These are phyloP conservation scores for Podospora pseudocomata DNA, from an alignment of 495 filamentous ascomycete genomes.

Conservation along the genomic window DNA sequence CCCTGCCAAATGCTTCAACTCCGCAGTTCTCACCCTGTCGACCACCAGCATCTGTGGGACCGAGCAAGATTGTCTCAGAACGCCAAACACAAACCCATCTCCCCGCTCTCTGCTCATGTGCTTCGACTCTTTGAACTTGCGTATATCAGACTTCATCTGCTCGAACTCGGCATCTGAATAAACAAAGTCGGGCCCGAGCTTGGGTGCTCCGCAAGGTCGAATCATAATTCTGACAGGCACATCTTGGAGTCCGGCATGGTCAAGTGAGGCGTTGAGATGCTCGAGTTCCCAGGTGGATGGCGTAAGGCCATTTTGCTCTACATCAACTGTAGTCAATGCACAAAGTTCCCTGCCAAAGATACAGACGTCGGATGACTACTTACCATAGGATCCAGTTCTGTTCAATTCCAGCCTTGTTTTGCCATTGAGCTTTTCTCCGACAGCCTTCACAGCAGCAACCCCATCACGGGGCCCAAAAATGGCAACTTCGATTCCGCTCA, in stretches of 20 bases:
- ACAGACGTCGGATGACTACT: conserved; percentile 6
- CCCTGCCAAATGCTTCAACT: conserved; percentile 27
- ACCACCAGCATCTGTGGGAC: conserved; percentile 22
- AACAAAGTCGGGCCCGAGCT: conserved; percentile 34
- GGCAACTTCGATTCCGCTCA: conserved; percentile 35
- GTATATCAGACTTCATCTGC: conserved; percentile 31
- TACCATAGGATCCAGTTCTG: conserved; percentile 37
- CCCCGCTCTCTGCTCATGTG: conserved; percentile 28
- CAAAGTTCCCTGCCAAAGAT: not conserved
- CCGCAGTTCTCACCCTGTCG: conserved; percentile 22
- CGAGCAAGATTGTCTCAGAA: conserved; percentile 17
- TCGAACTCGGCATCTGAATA: conserved; percentile 36
- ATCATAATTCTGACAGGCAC: conserved; percentile 43
- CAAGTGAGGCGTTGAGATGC: conserved; percentile 9
- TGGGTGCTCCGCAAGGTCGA: conserved; percentile 37
- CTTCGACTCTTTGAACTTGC: conserved; percentile 25
- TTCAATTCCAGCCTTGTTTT: conserved; percentile 43
- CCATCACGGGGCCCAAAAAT: conserved; percentile 37
- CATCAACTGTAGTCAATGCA: not conserved
- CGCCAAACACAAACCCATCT: conserved; percentile 48
- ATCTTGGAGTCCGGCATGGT: not conserved
- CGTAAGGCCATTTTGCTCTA: conserved; percentile 35
- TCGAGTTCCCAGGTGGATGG: conserved; percentile 29
- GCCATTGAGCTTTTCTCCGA: conserved; percentile 10
- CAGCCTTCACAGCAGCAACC: conserved; percentile 18